Percentiles rank a stretch among this genome's conserved stretches.
Evolutionary conservation across 1,139 yeast species (phyloP).

Genomic region (Pichia cactophila): DNA sequence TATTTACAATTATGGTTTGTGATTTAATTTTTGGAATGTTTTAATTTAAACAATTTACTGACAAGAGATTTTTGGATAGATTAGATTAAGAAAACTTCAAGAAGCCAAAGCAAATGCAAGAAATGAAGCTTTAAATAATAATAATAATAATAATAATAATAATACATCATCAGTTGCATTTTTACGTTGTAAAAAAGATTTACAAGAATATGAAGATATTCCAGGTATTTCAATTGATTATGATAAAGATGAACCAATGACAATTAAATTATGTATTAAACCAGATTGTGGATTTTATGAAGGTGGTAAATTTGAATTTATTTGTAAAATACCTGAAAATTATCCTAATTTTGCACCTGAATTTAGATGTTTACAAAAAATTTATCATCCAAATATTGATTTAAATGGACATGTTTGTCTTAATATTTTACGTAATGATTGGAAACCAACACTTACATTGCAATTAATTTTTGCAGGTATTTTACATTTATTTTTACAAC

Average conservation of each 20-base stretch:
- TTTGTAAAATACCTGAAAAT: conserved; percentile 54
- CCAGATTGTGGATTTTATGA: conserved; percentile 81
- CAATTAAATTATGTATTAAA: conserved; percentile 48
- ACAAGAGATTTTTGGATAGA: conserved; percentile 12
- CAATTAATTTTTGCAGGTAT: conserved; percentile 80
- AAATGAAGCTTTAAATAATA: neutral
- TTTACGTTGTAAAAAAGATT: conserved; percentile 25
- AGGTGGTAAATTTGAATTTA: conserved; percentile 62
- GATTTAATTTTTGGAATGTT: neutral
- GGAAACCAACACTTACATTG: conserved; percentile 89
- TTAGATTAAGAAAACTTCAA: conserved; percentile 25
- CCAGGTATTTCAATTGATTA: conserved; percentile 14
- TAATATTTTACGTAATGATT: conserved; percentile 85
- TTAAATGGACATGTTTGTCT: conserved; percentile 84
- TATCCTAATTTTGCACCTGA: conserved; percentile 94
- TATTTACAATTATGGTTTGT: neutral
- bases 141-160: conserved; percentile 4
- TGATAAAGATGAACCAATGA: conserved; percentile 33
- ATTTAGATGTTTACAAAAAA: conserved; percentile 60
- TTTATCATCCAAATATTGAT: conserved; percentile 93
- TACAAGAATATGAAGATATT: conserved; percentile 25
- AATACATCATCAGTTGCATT: conserved; percentile 21
- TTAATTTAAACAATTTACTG: neutral
- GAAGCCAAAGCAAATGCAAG: conserved; percentile 18
- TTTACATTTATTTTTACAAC: conserved; percentile 79